Evolutionary conservation across 73 alveolate genomes (phyloP), one percentile per base, ranked within the genome.

Genomic region (Paramecium caudatum): DNA sequence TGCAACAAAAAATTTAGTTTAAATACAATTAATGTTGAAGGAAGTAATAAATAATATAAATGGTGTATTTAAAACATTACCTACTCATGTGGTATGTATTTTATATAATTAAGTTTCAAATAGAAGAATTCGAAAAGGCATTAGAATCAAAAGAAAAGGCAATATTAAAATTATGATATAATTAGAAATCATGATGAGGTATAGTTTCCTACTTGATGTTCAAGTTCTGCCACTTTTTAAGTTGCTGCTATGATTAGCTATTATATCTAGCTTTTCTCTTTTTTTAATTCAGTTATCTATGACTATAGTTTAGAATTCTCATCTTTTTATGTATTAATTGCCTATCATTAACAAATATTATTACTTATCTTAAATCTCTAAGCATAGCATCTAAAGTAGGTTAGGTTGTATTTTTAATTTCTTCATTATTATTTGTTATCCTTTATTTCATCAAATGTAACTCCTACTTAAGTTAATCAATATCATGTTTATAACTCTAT

Each of bases 301-400:
- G 69, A 41, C 45, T 74, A 43, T 43, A 74, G 43, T 74, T 74
- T 74, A 74, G 88, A 74, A 41, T 74, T 74, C 32, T 74, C 88
- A 74, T 74, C 88, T 39, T 74, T 74, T 74, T 74, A 45, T 19
- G 88, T 74, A 25, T 74, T 74, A 45, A 74, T 74, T 7, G 88
- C 88, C 88, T 74, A 74, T 39, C 36, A 45, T 19, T 55, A 15
- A 74, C 16, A 39, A 37, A 19, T 27, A 23, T 5, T 36, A 32
- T 16, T 74, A 74, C 88, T 43, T 74, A 19, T 74, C 88, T 37
- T 43, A 74, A 74, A 25, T 74, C 88, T 9, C 88, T 37, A 15
- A 74, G 32, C 88, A 74, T 74, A 39, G 88, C 88, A 74, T 74
- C 88, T 74, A 74, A 74, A 21, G 88, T 74, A n/a, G 88, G 88